Conservation (phyloP, 106 monocot species). For the Allium fistulosum region DNA sequence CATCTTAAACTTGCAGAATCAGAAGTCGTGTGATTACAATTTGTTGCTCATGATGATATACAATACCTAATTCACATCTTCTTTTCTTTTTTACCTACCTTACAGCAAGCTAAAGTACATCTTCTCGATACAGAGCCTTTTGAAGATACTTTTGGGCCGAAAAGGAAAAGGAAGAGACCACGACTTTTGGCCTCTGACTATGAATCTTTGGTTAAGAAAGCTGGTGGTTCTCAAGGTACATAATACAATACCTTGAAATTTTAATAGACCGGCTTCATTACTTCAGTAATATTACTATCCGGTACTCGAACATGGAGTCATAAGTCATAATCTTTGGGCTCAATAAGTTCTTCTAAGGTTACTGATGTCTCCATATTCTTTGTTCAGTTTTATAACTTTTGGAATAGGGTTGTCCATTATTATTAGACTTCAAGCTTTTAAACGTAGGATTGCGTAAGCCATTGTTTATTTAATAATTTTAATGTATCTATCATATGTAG, state of each 20-base stretch:
- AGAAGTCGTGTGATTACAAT: no score
- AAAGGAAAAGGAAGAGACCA: slow-evolving; percentile 82
- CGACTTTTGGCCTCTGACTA: slow-evolving; percentile 73
- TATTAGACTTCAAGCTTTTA: no score
- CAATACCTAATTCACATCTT: no score
- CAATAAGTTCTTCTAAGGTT: neutral
- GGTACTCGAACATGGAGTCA: no score
- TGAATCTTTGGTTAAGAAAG: slow-evolving; percentile 69
- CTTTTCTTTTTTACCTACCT: neutral
- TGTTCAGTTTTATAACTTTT: no score
- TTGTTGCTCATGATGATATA: no score
- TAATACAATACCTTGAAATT: neutral
- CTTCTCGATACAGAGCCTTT: slow-evolving; percentile 78
- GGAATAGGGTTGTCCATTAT: no score
- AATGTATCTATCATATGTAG: slow-evolving; percentile 20
- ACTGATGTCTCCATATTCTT: neutral
- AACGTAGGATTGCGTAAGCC: neutral
- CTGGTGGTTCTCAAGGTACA: slow-evolving; percentile 80
- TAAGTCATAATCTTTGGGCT: neutral
- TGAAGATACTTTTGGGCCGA: slow-evolving; percentile 91
- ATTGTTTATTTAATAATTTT: neutral
- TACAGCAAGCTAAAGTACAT: slow-evolving; percentile 81
- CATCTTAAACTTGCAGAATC: no score
- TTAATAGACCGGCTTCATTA: neutral
- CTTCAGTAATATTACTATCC: neutral